A percentile compares a stretch with the other conserved stretches of the same genome.
Conservation (phyloP, 2,329 filamentous ascomycete species). For the Nigrograna mackinnonii region DNA sequence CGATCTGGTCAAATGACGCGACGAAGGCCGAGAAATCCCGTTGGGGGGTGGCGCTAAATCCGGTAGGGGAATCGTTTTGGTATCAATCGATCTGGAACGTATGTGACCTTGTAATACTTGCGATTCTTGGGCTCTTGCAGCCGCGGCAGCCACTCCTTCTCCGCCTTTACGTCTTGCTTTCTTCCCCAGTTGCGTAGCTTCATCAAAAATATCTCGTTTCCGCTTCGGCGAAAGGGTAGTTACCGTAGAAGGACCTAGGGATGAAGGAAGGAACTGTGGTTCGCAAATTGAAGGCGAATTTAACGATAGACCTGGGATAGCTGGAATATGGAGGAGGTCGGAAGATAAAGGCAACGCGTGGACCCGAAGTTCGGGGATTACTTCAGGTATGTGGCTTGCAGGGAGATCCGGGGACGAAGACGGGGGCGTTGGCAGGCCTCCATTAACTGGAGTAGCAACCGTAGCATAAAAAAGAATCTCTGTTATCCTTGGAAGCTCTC, state of each 20-base stretch:
- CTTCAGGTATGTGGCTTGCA: too few species aligned
- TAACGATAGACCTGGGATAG: slow-evolving; percentile 7
- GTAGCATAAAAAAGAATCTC: slow-evolving; percentile 52
- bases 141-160: slow-evolving; percentile 47
- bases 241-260: slow-evolving; percentile 13
- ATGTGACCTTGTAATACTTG: slow-evolving; percentile 33
- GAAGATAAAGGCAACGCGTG: slow-evolving; percentile 50
- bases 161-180: slow-evolving; percentile 48
- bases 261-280: slow-evolving; percentile 35
- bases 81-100: slow-evolving; percentile 34
- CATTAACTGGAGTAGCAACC: slow-evolving; percentile 15
- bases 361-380: slow-evolving; percentile 33
- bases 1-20: slow-evolving; percentile 31
- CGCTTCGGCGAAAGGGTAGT: slow-evolving; percentile 42
- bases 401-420: slow-evolving; percentile 28
- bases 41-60: slow-evolving; percentile 33
- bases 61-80: slow-evolving; percentile 17
- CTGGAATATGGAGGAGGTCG: slow-evolving; percentile 32
- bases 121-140: slow-evolving; percentile 33
- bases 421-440: slow-evolving; percentile 35
- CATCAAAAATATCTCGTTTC: slow-evolving; percentile 51
- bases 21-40: slow-evolving; percentile 21
- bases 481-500: slow-evolving; percentile 30
- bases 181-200: slow-evolving; percentile 47
- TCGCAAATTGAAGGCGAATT: slow-evolving; percentile 20